phyloP scores from a whole-genome alignment of 129 eudicot genomes.

The Arctium minus region DNA sequence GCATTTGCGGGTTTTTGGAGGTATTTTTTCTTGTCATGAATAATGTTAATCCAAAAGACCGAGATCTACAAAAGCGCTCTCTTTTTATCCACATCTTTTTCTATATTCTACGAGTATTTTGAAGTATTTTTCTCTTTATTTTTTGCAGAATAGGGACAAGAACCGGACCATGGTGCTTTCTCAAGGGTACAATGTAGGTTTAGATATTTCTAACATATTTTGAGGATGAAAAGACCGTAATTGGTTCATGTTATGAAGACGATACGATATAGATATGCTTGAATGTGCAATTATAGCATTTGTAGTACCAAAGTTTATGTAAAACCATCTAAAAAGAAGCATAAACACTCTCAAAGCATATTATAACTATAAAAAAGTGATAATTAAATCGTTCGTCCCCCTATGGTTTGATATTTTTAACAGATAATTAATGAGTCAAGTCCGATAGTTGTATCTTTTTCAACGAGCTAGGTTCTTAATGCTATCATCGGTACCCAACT shows the following conservation, averaged over 20 bases:
- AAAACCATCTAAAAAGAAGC: background rate
- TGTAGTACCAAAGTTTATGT: background rate
- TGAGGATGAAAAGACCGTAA: background rate
- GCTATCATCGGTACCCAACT: background rate
- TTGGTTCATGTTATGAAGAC: background rate
- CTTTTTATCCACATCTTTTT: background rate
- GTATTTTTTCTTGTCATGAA: conserved; percentile 24
- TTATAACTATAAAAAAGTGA: no score
- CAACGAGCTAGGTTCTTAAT: background rate
- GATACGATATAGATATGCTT: background rate
- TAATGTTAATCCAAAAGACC: background rate
- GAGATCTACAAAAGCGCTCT: background rate
- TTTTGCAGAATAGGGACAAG: conserved; percentile 78
- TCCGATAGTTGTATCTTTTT: no score
- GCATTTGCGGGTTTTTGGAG: conserved; percentile 88
- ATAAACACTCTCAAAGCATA: background rate
- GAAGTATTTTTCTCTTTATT: background rate
- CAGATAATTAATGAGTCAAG: no score
- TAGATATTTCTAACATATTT: background rate
- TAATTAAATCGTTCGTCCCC: no score
- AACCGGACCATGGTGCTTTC: conserved; percentile 88
- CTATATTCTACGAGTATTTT: background rate
- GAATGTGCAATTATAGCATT: background rate
- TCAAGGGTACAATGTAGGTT: conserved; percentile 30
- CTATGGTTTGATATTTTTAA: no score